Conservation (phyloP, 1,284 basidiomycete species). For the Ustanciosporium gigantosporum region DNA sequence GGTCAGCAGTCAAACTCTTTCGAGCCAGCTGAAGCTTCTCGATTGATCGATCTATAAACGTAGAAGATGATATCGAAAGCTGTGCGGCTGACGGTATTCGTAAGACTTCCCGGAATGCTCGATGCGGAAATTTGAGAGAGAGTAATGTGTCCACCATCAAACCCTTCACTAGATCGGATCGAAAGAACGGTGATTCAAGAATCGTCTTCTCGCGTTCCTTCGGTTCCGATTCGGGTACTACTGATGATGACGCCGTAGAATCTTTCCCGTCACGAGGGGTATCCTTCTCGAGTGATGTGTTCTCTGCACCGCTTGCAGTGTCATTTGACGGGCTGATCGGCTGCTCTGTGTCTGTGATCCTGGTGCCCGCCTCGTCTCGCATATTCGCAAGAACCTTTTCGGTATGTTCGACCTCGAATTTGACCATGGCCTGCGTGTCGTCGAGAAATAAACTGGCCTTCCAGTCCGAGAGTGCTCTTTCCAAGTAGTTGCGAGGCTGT, state of each 20-base stretch:
- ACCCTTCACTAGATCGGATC: constrained; percentile 27
- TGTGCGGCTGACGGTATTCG: constrained; percentile 9
- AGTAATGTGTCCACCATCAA: constrained; percentile 33
- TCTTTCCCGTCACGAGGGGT: too few relatives aligned
- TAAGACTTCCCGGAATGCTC: constrained; percentile 18
- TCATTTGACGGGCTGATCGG: not conserved
- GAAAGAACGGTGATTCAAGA: constrained; percentile 38
- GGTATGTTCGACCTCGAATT: constrained; percentile 1
- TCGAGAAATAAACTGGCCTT: constrained; percentile 15
- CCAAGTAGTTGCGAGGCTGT: constrained; percentile 7
- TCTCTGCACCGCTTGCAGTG: not conserved
- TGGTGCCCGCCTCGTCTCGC: constrained; percentile 1
- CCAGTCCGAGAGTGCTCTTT: constrained; percentile 19
- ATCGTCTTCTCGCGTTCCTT: constrained; percentile 25
- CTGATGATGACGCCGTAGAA: too few relatives aligned
- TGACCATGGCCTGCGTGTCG: constrained; percentile 4
- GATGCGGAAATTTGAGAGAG: constrained; percentile 24
- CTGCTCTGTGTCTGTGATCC: not conserved
- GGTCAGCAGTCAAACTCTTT: constrained; percentile 8
- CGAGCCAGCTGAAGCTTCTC: constrained; percentile 4
- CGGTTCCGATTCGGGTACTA: not conserved
- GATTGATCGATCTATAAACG: too few relatives aligned
- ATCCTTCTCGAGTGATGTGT: too few relatives aligned
- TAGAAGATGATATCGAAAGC: too few relatives aligned
- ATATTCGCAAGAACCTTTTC: constrained; percentile 2